Evolutionary conservation across 306 rosid genomes (phyloP), one percentile per base, ranked within the genome.

Genomic region (Calophaca sinica): DNA sequence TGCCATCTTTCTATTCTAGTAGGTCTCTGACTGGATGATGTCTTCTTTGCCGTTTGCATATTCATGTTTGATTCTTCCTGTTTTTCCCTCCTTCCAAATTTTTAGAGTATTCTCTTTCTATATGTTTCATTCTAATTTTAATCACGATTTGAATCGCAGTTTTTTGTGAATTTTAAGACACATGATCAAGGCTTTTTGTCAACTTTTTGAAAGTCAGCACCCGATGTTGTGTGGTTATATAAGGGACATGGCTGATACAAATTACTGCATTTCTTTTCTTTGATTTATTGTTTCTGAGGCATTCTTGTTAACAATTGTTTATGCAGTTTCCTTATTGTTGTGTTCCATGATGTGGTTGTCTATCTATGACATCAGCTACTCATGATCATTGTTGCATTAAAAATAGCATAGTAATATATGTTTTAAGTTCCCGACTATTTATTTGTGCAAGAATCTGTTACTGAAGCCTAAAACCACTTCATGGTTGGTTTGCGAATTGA

Each of bases 91-190:
- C 52, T 42, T 53, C 20, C 11, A 35, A 36, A 14, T 20, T 26
- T 52, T 71, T 48, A 14, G 41, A 4, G 5, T 6, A 31, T 42
- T 13, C 38, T 48, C 9, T 51, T 9, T 65, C 48, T 61, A 15
- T 65, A 31, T 54, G 42, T 48, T 63, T 73, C 51, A 32, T 58
- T 42, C 36, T 41, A 11, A 29, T 67, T 72, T 72, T 76, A 29
- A 49, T 12, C 76, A 68, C 6, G 68, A 44, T 64, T 61, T 46
- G 12, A 50, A 75, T 58, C 6, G 32, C 13, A 41, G 39, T 52
- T 28, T 45, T 73, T 63, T 61, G 41, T 61, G 46, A 63, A 59
- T 68, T 20, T 76, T 66, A 68, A 68, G 11, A 38, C 76, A 44
- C 45, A 31, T 50, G 63, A 51, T 70, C 39, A 31, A 41, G 46